Conservation (phyloP, 176 grass and related monocot genomes). For the Triticum timopheevii region DNA sequence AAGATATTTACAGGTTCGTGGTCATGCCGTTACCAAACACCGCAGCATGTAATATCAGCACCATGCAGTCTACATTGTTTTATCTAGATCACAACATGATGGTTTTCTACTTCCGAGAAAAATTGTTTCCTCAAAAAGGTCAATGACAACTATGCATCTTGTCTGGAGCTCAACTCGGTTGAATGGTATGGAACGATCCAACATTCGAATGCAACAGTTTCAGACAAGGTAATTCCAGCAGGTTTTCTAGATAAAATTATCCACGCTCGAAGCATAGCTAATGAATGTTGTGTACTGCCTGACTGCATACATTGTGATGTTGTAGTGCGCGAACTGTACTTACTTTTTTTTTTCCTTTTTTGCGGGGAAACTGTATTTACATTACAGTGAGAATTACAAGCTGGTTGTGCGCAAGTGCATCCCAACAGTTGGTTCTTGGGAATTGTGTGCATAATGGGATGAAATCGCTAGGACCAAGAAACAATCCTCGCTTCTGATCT, state of each 20-base stretch:
- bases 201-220: not conserved
- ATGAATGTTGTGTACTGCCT: not conserved
- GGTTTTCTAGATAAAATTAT: not conserved
- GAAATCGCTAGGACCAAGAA: not conserved
- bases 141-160: not conserved
- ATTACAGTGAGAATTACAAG: not conserved
- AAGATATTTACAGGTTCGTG: too few relatives aligned
- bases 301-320: not conserved
- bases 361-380: not conserved
- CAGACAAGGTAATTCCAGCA: not conserved
- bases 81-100: too few relatives aligned
- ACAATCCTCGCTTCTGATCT: not conserved
- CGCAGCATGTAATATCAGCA: too few relatives aligned
- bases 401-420: not conserved
- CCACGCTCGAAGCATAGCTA: not conserved
- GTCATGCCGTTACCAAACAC: too few relatives aligned
- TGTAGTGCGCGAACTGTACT: not conserved
- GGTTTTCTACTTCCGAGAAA: not conserved
- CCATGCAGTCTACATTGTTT: too few relatives aligned
- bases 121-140: not conserved
- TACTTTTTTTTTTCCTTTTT: too few relatives aligned
- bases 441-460: not conserved
- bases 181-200: not conserved
- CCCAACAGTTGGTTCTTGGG: not conserved
- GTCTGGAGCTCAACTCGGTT: not conserved